Percentiles rank a stretch among this genome's conserved stretches.
phyloP scores from a whole-genome alignment of 768 basidiomycete genomes.

The Rhodotorula diobovata region DNA sequence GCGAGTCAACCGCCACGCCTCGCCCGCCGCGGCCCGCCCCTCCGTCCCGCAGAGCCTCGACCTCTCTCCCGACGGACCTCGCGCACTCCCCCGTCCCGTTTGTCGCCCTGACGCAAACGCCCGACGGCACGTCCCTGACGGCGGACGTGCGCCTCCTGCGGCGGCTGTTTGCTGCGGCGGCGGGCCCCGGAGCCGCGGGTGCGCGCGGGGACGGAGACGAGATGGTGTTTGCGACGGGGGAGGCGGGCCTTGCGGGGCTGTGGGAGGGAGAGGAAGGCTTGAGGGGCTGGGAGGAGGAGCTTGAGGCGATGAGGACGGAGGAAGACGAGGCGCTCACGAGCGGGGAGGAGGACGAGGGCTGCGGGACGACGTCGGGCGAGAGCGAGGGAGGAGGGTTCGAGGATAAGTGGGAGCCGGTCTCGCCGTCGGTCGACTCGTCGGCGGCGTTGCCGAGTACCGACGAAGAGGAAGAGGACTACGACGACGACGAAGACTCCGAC shows the following conservation, averaged over 20 bases:
- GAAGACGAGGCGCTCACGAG: not conserved
- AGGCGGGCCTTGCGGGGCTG: not conserved
- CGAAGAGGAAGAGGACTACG: constrained; percentile 32
- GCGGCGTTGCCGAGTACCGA: not conserved
- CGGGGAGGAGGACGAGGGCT: not conserved
- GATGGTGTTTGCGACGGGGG: constrained; percentile 63
- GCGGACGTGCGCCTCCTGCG: constrained; percentile 66
- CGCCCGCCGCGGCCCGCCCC: not conserved
- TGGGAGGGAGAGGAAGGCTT: not conserved
- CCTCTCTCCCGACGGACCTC: constrained; percentile 39
- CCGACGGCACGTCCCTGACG: constrained; percentile 70
- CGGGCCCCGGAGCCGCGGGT: constrained; percentile 48
- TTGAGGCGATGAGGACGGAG: not conserved
- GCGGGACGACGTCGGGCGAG: not conserved
- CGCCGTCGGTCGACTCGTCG: not conserved
- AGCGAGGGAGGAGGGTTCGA: not conserved
- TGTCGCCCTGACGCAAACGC: constrained; percentile 71
- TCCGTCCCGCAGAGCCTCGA: constrained; percentile 46
- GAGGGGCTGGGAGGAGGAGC: not conserved
- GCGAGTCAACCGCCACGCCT: no score
- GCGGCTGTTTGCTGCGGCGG: constrained; percentile 54
- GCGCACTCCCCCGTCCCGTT: constrained; percentile 53
- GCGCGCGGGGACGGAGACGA: constrained; percentile 55
- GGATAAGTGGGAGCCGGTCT: not conserved
- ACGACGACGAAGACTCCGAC: constrained; percentile 47